A percentile compares a stretch with the other conserved stretches of the same genome.
Conservation (phyloP, 129 eudicot genomes). For the Pulicaria dysenterica region DNA sequence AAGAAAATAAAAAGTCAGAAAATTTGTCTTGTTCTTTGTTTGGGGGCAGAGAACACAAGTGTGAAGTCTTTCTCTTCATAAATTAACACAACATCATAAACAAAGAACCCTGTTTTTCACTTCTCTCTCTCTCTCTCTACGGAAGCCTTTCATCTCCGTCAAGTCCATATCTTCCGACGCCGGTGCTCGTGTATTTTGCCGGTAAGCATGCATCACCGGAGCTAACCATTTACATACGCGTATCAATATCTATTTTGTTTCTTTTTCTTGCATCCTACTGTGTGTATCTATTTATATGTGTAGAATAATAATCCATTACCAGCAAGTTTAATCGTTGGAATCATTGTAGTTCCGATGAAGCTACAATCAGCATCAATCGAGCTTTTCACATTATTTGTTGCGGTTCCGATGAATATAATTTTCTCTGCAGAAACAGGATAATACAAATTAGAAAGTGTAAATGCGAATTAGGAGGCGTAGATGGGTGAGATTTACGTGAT, state of each 20-base stretch:
- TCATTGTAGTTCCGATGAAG: conserved; percentile 15
- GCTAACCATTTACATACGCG: background rate
- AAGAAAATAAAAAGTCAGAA: background rate
- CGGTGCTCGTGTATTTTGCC: conserved; percentile 13
- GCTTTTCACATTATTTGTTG: background rate
- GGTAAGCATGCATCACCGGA: conserved; percentile 3
- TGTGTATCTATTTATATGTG: background rate
- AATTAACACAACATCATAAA: background rate
- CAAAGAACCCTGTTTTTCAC: background rate
- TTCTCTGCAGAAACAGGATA: background rate
- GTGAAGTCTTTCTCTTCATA: conserved; percentile 6
- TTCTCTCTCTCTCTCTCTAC: too few species aligned
- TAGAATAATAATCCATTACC: conserved; percentile 23
- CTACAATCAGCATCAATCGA: conserved; percentile 17
- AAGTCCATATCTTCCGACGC: conserved; percentile 12
- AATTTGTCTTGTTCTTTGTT: conserved; percentile 22
- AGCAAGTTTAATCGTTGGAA: conserved; percentile 18
- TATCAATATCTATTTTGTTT: background rate
- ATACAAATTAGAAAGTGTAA: background rate
- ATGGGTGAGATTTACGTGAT: conserved; percentile 12
- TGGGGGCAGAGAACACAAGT: conserved; percentile 3
- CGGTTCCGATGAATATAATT: conserved; percentile 1
- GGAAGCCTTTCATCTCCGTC: background rate
- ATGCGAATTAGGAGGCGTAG: conserved; percentile 22
- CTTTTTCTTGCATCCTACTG: conserved; percentile 3